A percentile compares a stretch with the other conserved stretches of the same genome.
These are phyloP conservation scores for Stagonosporopsis rhizophila DNA, from an alignment of 2,329 filamentous ascomycete species.

Conservation along the genomic window DNA sequence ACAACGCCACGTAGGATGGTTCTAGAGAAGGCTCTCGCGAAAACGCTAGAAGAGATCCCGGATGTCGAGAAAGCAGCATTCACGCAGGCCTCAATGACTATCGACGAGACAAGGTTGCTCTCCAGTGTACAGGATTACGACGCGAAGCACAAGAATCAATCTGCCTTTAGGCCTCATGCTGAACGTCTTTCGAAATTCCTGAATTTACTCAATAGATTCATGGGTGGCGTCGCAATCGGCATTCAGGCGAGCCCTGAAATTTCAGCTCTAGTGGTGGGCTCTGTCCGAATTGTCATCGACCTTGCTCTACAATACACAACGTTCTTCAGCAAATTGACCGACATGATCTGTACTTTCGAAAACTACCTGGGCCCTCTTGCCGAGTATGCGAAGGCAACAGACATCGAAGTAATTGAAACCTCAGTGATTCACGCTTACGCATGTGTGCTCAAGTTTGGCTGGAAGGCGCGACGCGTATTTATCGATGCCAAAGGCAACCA, in stretches of 20 bases:
- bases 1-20: neutral
- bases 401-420: conserved; percentile 19
- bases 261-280: conserved; percentile 30
- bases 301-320: conserved; percentile 26
- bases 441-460: conserved; percentile 27
- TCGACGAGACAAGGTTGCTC: conserved; percentile 22
- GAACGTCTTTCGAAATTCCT: conserved; percentile 27
- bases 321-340: conserved; percentile 28
- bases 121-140: conserved; percentile 14
- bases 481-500: conserved; percentile 20
- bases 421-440: conserved; percentile 24
- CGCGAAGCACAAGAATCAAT: conserved; percentile 21
- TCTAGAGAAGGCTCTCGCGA: neutral
- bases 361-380: conserved; percentile 29
- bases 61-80: conserved; percentile 25
- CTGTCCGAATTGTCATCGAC: conserved; percentile 27
- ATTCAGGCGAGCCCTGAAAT: conserved; percentile 26
- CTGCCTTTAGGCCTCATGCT: conserved; percentile 25
- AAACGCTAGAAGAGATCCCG: conserved; percentile 15
- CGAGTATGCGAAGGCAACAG: conserved; percentile 22
- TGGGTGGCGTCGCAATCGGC: conserved; percentile 27
- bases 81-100: conserved; percentile 9
- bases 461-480: conserved; percentile 26
- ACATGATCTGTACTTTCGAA: conserved; percentile 25
- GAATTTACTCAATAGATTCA: conserved; percentile 27